Evolutionary conservation across 768 basidiomycete species (phyloP).

Genomic region (Auricularia sp.): DNA sequence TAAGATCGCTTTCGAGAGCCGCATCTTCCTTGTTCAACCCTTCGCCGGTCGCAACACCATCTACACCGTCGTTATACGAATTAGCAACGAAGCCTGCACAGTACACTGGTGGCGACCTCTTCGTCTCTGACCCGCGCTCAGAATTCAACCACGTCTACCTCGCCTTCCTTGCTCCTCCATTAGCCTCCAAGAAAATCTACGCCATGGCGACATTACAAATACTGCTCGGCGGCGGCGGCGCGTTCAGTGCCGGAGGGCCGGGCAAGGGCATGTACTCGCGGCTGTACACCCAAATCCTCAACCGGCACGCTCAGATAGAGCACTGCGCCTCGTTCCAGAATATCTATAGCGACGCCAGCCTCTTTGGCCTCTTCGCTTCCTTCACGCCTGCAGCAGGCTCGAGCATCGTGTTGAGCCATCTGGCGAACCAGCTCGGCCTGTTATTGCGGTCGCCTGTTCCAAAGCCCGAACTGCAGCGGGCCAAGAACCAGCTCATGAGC

Average conservation of each 20-base stretch:
- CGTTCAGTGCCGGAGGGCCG: constrained; percentile 95
- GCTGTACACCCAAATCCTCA: constrained; percentile 90
- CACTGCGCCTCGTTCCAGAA: constrained; percentile 97
- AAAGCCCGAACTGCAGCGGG: constrained; percentile 62
- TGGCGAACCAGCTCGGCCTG: constrained; percentile 79
- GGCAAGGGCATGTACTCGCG: constrained; percentile 99
- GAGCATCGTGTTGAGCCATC: constrained; percentile 60
- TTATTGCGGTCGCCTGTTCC: constrained; percentile 64
- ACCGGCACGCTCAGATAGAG: constrained; percentile 87
- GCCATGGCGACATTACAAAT: constrained; percentile 90
- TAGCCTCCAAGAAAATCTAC: constrained; percentile 88
- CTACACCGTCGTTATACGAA: constrained; percentile 22
- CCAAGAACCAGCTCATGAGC: constrained; percentile 92
- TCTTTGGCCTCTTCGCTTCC: constrained; percentile 86
- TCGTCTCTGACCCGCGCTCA: constrained; percentile 45
- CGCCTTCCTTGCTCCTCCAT: constrained; percentile 83
- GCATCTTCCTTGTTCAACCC: constrained; percentile 59
- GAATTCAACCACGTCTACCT: constrained; percentile 93
- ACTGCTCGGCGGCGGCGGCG: constrained; percentile 89
- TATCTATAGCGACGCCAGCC: constrained; percentile 87
- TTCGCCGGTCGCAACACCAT: constrained; percentile 10
- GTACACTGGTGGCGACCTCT: constrained; percentile 81
- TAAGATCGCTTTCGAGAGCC: constrained; percentile 65
- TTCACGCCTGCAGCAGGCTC: constrained; percentile 55
- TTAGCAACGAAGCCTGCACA: constrained; percentile 29